Evolutionary conservation across 2,329 filamentous ascomycete species (phyloP), one percentile per base, ranked within the genome.

Genomic region (Fragosphaeria purpurea): DNA sequence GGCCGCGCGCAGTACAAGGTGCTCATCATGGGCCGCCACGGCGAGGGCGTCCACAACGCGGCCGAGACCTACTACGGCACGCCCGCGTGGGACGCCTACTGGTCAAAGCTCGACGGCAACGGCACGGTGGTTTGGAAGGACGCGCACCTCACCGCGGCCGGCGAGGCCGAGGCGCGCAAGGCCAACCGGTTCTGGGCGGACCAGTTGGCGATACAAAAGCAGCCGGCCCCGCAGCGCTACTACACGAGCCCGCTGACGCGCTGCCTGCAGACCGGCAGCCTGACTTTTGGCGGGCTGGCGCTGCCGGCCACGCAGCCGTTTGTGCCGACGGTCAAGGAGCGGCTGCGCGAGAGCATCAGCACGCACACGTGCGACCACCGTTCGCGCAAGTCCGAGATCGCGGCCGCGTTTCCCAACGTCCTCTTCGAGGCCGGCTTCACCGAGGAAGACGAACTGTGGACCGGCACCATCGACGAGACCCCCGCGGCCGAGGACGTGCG

Each of bases 301-400:
- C 60, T 85, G 2, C 79, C 80, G 1, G 60, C 61, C 7, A 62
- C 69, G 4, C 62, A 62, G 9, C 74, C 72, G 0, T 86, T 85
- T 57, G 62, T 64, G 2, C 83, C 82, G 0, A 67, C 70, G 1
- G 66, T 86, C 54, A 86, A 85, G 63, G 83, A 86, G 58, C 62
- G 75, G 38, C 69, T 86, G 56, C 73, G 83, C 34, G 84, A 87
- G 63, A 76, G 77, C 2, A 77, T 86, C 50, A 80, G 75, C 49
- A 76, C 80, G 41, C 83, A 86, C 60, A 85, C 82, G 0, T 88
- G 84, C 61, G 80, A 87, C 63, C 72, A 76, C 34, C 72, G 83
- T 8, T 75, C 74, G 30, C 75, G 65, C 57, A 75, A 71, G 58
- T 70, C 73, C 0, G 71, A 72, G 52, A 80, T 86, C 54, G 64